Percentiles rank a stretch among this genome's conserved stretches.
phyloP scores from a whole-genome alignment of 352 stramenopile species.

The Globisporangium radiosum region DNA sequence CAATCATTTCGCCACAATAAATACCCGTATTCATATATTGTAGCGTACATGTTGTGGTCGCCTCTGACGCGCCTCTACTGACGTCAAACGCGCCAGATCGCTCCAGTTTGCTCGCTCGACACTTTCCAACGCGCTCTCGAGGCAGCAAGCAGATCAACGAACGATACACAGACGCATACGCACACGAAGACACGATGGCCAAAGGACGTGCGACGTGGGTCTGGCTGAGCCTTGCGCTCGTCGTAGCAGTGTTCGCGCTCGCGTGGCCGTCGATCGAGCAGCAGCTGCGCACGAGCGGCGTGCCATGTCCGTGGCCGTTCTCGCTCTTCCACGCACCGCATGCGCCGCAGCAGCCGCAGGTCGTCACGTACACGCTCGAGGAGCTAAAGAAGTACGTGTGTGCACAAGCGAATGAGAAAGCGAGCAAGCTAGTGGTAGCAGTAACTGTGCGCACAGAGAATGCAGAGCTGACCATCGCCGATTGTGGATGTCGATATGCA shows the following conservation, averaged over 20 bases:
- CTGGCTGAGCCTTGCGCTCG: slow-evolving; percentile 40
- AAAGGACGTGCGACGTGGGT: slow-evolving; percentile 29
- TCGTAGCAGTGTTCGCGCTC: slow-evolving; percentile 49
- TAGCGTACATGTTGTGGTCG: too few species aligned
- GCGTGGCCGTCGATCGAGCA: slow-evolving; percentile 73
- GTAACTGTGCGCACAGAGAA: too few species aligned
- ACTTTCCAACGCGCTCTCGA: too few species aligned
- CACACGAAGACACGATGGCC: slow-evolving; percentile 10
- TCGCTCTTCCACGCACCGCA: slow-evolving; percentile 28
- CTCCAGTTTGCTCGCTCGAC: too few species aligned
- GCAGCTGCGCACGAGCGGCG: slow-evolving; percentile 38
- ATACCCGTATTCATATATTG: too few species aligned
- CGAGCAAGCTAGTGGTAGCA: too few species aligned
- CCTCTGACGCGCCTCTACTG: too few species aligned
- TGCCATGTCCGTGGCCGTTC: slow-evolving; percentile 65
- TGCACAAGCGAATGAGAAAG: too few species aligned
- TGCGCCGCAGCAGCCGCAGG: slow-evolving; percentile 22
- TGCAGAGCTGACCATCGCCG: background rate
- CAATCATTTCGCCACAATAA: background rate
- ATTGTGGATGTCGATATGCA: too few species aligned
- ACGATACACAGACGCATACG: background rate
- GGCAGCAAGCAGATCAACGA: background rate
- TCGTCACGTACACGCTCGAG: slow-evolving; percentile 51
- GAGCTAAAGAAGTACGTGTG: slow-evolving; percentile 42
- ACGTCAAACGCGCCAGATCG: too few species aligned